Evolutionary conservation across 306 rosid genomes (phyloP).

Genomic region (Lathyrus aphaca): DNA sequence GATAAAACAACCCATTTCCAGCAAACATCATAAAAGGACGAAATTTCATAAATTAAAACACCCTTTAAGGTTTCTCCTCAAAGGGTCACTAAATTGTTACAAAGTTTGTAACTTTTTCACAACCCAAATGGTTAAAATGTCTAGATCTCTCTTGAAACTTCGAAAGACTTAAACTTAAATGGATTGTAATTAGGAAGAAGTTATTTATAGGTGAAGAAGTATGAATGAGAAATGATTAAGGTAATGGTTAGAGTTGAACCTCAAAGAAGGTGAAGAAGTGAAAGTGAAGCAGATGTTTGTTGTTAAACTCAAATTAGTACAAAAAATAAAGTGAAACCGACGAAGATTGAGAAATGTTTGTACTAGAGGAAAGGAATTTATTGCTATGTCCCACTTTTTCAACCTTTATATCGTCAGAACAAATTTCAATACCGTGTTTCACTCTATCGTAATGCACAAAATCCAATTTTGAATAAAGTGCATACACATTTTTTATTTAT

Average conservation of each 20-base stretch:
- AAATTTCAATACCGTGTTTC: neutral
- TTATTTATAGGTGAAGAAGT: conserved; percentile 33
- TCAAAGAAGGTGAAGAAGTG: conserved; percentile 33
- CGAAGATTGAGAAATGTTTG: conserved; percentile 51
- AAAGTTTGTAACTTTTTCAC: conserved; percentile 25
- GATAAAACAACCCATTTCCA: conserved; percentile 70
- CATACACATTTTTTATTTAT: too few species aligned
- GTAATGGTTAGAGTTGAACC: conserved; percentile 33
- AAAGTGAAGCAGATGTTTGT: conserved; percentile 26
- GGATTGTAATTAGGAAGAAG: neutral
- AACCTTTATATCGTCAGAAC: neutral
- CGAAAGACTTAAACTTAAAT: conserved; percentile 36
- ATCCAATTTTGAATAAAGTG: too few species aligned
- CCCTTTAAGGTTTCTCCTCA: conserved; percentile 43
- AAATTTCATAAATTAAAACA: conserved; percentile 44
- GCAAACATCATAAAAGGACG: conserved; percentile 49
- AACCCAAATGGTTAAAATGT: conserved; percentile 34
- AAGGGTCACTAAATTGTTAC: conserved; percentile 29
- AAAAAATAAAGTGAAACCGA: conserved; percentile 29
- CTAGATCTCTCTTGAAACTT: conserved; percentile 52
- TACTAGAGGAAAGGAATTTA: neutral
- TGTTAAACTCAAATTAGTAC: conserved; percentile 40
- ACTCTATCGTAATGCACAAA: neutral
- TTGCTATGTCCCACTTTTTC: conserved; percentile 10
- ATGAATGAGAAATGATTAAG: conserved; percentile 37